Conservation (phyloP, 257 asterid species). For the Ilex asprella region DNA sequence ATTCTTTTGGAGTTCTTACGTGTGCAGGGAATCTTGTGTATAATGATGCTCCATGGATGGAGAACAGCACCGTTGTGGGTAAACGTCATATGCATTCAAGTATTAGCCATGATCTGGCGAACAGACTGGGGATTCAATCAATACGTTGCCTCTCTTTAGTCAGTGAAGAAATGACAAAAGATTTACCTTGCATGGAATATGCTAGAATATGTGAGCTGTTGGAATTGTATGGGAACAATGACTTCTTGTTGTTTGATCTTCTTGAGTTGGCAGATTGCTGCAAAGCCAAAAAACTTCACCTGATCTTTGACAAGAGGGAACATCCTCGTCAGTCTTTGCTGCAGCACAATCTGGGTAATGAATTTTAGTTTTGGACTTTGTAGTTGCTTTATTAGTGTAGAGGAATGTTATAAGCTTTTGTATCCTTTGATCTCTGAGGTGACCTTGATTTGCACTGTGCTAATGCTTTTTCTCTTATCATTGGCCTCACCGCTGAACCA, state of each 20-base stretch:
- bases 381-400: conserved; percentile 7
- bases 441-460: too few species aligned
- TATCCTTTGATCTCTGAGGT: neutral
- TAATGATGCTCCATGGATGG: conserved; percentile 97
- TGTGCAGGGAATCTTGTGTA: conserved; percentile 71
- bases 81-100: conserved; percentile 73
- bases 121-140: conserved; percentile 77
- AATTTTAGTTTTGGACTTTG: conserved; percentile 12
- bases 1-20: conserved; percentile 73
- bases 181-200: conserved; percentile 90
- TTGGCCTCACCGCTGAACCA: too few species aligned
- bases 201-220: conserved; percentile 66
- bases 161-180: conserved; percentile 82
- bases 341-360: conserved; percentile 95
- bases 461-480: neutral
- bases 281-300: conserved; percentile 83
- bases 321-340: conserved; percentile 78
- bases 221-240: conserved; percentile 59
- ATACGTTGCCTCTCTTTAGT: conserved; percentile 82
- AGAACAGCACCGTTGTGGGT: conserved; percentile 53
- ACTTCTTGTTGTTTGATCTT: conserved; percentile 82
- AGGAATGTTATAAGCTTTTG: conserved; percentile 8
- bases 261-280: conserved; percentile 98
- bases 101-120: conserved; percentile 69
- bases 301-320: conserved; percentile 86